These are phyloP conservation scores for Scleroderma citrinum DNA, from an alignment of 768 basidiomycete species.

Conservation along the genomic window DNA sequence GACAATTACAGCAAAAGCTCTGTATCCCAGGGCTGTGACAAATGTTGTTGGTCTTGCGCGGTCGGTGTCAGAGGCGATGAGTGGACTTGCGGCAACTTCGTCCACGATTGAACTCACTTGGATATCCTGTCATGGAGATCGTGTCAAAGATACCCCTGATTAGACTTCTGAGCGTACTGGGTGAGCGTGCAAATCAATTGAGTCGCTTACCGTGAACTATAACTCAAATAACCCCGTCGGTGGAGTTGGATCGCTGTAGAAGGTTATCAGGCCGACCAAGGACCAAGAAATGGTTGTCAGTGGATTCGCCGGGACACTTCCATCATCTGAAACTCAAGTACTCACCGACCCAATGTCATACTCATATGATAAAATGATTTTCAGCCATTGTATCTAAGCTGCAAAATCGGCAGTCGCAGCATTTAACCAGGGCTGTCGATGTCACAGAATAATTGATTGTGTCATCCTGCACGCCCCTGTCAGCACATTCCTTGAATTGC, in stretches of 20 bases:
- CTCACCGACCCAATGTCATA: slow-evolving; percentile 25
- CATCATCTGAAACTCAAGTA: neutral
- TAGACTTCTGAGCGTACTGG: neutral
- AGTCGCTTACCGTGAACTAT: neutral
- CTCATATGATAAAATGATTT: slow-evolving; percentile 42
- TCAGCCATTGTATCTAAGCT: slow-evolving; percentile 4
- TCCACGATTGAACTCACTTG: slow-evolving; percentile 1
- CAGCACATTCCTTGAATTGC: neutral
- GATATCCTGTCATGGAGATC: slow-evolving; percentile 1
- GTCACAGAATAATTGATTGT: slow-evolving; percentile 4
- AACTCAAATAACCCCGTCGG: neutral
- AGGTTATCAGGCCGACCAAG: slow-evolving; percentile 31
- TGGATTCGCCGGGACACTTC: neutral
- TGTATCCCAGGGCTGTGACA: slow-evolving; percentile 40
- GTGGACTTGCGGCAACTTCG: slow-evolving; percentile 11
- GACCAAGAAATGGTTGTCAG: slow-evolving; percentile 5
- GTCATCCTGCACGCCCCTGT: slow-evolving; percentile 1
- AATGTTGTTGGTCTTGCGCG: slow-evolving; percentile 21
- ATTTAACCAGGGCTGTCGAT: neutral
- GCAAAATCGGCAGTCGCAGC: slow-evolving; percentile 3
- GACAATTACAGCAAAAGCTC: slow-evolving; percentile 27
- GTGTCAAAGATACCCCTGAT: slow-evolving; percentile 5
- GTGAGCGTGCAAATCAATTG: neutral
- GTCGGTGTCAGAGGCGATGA: no score
- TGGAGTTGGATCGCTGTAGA: slow-evolving; percentile 42